Base-by-base conservation (phyloP, 2,329 filamentous ascomycete genomes). In the Pyricularia sp. region DNA sequence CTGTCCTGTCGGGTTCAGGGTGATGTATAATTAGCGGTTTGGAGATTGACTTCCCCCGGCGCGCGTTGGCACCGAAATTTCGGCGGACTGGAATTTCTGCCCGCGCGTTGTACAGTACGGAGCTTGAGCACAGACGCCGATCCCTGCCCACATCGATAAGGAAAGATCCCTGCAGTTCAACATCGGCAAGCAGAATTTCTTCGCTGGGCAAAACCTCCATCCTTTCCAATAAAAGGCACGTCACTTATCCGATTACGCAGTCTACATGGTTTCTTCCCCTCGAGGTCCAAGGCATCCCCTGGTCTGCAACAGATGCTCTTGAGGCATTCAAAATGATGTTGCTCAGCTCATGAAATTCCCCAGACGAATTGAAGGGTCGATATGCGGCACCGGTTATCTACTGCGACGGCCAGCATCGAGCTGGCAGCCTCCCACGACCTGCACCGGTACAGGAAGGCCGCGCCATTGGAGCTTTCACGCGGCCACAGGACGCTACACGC, bases 341-440 rank as follows among this genome's bases (percentile, higher is more conserved):
- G 81, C 82, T 80, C 80, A 82, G 79, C 85, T 81, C 84, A 88
- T 88, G 86, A 87, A 83, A 84, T 79, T 83, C 79, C 79, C 82
- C 75, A 83, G 80, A 80, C 84, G 83, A 84, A 82, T 87, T 79
- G 84, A 87, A 79, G 80, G 84, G 81, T 84, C 84, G 81, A 82
- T 85, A 81, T 85, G 82, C 80, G 81, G 83, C 81, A 83, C 84
- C 77, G 81, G 85, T 78, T 79, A 84, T 76, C 79, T 63, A 63
- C 59, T 81, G 73, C 80, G 78, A 78, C 80, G 80, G 77, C 79
- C 79, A 71, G 78, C 79, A 73, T 75, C 73, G 73, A 73, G 71
- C 72, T 74, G 71, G 71, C 36, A 20, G 30, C 20, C n/a, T 42
- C 36, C 42, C 30, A 28, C 65, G 65, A 58, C 14, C 7, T 67